Base-by-base conservation (phyloP, 2,329 filamentous ascomycete genomes). In the Diplodia scrobiculata region DNA sequence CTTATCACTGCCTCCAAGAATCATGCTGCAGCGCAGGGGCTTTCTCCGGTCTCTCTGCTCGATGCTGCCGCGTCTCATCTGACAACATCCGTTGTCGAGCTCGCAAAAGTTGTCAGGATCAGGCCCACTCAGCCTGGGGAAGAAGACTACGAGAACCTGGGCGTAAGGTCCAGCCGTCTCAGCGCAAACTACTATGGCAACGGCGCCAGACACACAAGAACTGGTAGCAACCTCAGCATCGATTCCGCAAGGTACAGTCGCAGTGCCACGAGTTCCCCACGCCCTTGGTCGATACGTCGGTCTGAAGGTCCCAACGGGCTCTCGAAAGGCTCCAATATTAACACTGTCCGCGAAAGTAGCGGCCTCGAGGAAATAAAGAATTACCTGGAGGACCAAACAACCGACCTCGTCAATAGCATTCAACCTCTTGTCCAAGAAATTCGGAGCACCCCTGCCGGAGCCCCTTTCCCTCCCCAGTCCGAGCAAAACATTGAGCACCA, bases 1-100 rank as follows among this genome's bases (percentile, higher is more conserved):
- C 83, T 99, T 67, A 97, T 98, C 73, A 98, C 94, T 2, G 92
- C 94, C 1, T 90, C 91, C 38, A 97, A 96, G 80, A 97, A 97
- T 74, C 97, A 95, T 76, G 89, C 91, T 38, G 85, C 87, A 11
- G 89, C 92, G 0, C 88, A 87, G 21, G 95, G 95, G 34, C 85
- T 99, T 36, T 94, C 92, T 1, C 95, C 95, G 0, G 89, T 99
- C n/a, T 96, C 92, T 5, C 80, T 99, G 2, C 83, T 99, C 25
- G 95, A 99, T 76, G 95, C 94, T 3, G 94, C 95, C 1, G 92
- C 94, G 7, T 95, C 91, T 27, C 92, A 99, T 78, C 83, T 98
- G 41, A 91, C 92, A 1, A 88, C 91, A 4, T 88, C 93, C 1
- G 84, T 98, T 27, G 88, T 99, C 21, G 93, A 97, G 72, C 84